A percentile compares a stretch with the other conserved stretches of the same genome.
Conservation (phyloP, 2,329 filamentous ascomycete genomes). For the Penicillium vulpinum region DNA sequence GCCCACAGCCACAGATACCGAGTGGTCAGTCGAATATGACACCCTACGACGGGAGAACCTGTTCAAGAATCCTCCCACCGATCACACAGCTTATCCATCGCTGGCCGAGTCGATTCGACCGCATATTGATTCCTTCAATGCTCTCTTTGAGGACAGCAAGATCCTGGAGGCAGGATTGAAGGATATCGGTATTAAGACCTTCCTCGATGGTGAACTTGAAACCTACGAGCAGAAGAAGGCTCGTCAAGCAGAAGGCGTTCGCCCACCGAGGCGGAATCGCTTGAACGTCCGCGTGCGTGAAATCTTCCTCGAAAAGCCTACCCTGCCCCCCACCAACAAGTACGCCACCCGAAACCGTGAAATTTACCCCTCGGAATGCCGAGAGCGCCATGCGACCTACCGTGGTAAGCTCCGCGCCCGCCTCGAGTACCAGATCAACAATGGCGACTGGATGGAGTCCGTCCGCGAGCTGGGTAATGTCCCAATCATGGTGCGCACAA, state of each 20-base stretch:
- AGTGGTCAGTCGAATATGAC: slow-evolving; percentile 85
- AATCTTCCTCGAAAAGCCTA: slow-evolving; percentile 77
- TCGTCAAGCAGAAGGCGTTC: slow-evolving; percentile 55
- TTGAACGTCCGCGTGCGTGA: slow-evolving; percentile 77
- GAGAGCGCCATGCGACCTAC: slow-evolving; percentile 91
- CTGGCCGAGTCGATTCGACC: slow-evolving; percentile 84
- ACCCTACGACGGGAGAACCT: slow-evolving; percentile 83
- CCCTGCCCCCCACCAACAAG: slow-evolving; percentile 79
- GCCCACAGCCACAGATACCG: slow-evolving; percentile 60
- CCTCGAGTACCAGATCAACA: slow-evolving; percentile 83
- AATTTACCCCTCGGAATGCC: slow-evolving; percentile 87
- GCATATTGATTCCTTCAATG: slow-evolving; percentile 95
- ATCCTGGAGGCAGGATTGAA: slow-evolving; percentile 72
- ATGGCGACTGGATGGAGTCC: slow-evolving; percentile 79
- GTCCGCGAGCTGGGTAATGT: slow-evolving; percentile 83
- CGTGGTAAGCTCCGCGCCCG: slow-evolving; percentile 80
- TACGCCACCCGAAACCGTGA: slow-evolving; percentile 75
- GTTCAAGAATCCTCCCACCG: slow-evolving; percentile 83
- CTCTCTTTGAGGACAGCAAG: slow-evolving; percentile 73
- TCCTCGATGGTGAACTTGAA: slow-evolving; percentile 72
- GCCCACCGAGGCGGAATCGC: slow-evolving; percentile 64
- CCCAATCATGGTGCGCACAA: slow-evolving; percentile 93
- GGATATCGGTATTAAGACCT: slow-evolving; percentile 88
- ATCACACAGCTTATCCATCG: slow-evolving; percentile 83
- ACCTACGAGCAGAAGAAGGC: slow-evolving; percentile 39